Conservation (phyloP, 2,329 filamentous ascomycete species). For the Xylaria multiplex region DNA sequence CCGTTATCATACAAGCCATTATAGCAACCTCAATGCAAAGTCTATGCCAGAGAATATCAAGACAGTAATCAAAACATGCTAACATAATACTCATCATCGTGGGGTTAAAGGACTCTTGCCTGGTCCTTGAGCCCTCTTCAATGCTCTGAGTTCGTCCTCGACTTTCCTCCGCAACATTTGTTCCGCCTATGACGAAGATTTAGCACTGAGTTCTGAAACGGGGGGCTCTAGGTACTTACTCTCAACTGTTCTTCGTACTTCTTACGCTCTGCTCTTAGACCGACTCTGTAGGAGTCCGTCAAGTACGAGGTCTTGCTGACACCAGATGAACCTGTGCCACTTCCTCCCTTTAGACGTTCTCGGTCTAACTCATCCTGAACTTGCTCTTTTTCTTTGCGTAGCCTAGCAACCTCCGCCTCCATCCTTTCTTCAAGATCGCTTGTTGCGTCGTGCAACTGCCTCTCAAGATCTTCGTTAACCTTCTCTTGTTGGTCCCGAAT, state of each 20-base stretch:
- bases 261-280: constrained; percentile 49
- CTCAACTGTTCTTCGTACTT: constrained; percentile 51
- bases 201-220: constrained; percentile 25
- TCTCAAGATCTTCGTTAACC: constrained; percentile 44
- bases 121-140: constrained; percentile 47
- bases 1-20: constrained; percentile 27
- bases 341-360: constrained; percentile 45
- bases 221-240: constrained; percentile 40
- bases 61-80: constrained; percentile 25
- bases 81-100: constrained; percentile 26
- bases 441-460: constrained; percentile 43
- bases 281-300: constrained; percentile 49
- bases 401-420: constrained; percentile 41
- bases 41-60: constrained; percentile 23
- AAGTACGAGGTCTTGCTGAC: constrained; percentile 47
- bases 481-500: constrained; percentile 43
- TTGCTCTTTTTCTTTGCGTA: constrained; percentile 49
- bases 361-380: constrained; percentile 49
- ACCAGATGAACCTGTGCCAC: constrained; percentile 43
- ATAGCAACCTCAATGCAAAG: background rate
- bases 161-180: constrained; percentile 48
- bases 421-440: constrained; percentile 43
- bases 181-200: constrained; percentile 43
- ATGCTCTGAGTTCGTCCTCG: constrained; percentile 48
- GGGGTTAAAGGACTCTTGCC: constrained; percentile 45